Evolutionary conservation across 2,329 filamentous ascomycete genomes (phyloP).

Genomic region (Nemania abortiva): DNA sequence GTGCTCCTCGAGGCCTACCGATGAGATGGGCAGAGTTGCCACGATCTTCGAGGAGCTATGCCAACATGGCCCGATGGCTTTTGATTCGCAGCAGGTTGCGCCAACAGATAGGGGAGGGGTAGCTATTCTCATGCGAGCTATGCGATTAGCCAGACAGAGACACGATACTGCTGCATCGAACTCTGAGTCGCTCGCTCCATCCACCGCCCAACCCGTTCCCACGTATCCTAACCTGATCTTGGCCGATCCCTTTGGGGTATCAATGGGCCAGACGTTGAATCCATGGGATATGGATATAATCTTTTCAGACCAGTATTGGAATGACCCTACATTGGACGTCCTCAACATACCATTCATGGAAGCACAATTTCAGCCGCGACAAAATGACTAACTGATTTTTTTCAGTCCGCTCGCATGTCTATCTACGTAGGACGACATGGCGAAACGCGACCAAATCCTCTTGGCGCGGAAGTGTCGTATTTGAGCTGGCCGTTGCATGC

Average conservation of each 20-base stretch:
- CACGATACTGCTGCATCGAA: constrained; percentile 6
- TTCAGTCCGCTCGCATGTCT: neutral
- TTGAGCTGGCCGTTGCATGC: neutral
- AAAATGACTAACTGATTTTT: constrained; percentile 8
- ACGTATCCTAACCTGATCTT: constrained; percentile 19
- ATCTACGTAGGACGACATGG: neutral
- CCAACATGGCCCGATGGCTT: constrained; percentile 41
- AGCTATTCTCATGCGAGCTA: constrained; percentile 45
- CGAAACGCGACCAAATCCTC: neutral
- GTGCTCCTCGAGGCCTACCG: constrained; percentile 37
- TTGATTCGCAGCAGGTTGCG: constrained; percentile 37
- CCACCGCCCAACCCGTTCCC: constrained; percentile 8
- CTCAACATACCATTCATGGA: constrained; percentile 40
- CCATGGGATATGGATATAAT: constrained; percentile 43
- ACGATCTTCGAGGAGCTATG: constrained; percentile 48
- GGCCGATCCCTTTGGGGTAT: neutral
- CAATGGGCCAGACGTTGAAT: constrained; percentile 37
- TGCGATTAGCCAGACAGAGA: constrained; percentile 39
- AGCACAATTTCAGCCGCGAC: constrained; percentile 15
- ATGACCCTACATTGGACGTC: constrained; percentile 46
- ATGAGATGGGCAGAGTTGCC: constrained; percentile 47
- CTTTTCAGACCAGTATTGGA: constrained; percentile 46
- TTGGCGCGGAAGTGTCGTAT: neutral
- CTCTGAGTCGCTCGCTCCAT: neutral
- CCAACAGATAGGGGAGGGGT: constrained; percentile 46